These are phyloP conservation scores for Immersiella caudata DNA, from an alignment of 495 filamentous ascomycete genomes.

Conservation along the genomic window DNA sequence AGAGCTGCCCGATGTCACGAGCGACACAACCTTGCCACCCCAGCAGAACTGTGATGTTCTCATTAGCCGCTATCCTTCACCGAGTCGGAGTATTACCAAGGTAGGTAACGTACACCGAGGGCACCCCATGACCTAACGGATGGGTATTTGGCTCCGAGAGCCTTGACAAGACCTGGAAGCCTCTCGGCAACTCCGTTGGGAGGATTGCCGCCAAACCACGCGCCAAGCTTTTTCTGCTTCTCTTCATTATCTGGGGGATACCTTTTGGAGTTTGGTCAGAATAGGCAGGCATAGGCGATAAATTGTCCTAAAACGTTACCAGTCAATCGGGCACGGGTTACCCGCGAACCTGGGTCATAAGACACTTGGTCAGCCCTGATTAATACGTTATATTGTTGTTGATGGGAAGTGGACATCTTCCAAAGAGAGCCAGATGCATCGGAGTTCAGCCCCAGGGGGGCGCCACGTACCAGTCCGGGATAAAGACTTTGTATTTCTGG, in stretches of 20 bases:
- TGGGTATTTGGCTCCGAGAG: conserved; percentile 56
- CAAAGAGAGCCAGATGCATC: not conserved
- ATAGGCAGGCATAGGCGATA: not conserved
- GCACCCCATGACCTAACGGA: conserved; percentile 77
- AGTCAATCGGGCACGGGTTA: conserved; percentile 55
- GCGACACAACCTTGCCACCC: conserved; percentile 75
- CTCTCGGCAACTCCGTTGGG: conserved; percentile 64
- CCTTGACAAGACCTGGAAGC: conserved; percentile 64
- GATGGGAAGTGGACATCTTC: not conserved
- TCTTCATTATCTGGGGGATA: conserved; percentile 82
- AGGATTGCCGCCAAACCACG: conserved; percentile 73
- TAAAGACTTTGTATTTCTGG: conserved; percentile 64
- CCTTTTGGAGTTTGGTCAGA: conserved; percentile 26
- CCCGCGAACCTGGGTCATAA: conserved; percentile 53
- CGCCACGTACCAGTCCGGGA: conserved; percentile 60
- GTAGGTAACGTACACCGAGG: conserved; percentile 60
- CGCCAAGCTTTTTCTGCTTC: conserved; percentile 72
- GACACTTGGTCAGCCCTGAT: conserved; percentile 6
- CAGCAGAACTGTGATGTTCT: conserved; percentile 68
- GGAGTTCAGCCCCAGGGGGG: not conserved
- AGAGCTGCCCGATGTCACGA: conserved; percentile 60
- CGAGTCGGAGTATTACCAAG: not conserved
- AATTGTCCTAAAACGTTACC: conserved; percentile 33
- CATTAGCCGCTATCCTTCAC: not conserved
- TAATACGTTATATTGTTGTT: not conserved